These are phyloP conservation scores for Kwoniella sp. DNA, from an alignment of 768 basidiomycete genomes.

Conservation along the genomic window DNA sequence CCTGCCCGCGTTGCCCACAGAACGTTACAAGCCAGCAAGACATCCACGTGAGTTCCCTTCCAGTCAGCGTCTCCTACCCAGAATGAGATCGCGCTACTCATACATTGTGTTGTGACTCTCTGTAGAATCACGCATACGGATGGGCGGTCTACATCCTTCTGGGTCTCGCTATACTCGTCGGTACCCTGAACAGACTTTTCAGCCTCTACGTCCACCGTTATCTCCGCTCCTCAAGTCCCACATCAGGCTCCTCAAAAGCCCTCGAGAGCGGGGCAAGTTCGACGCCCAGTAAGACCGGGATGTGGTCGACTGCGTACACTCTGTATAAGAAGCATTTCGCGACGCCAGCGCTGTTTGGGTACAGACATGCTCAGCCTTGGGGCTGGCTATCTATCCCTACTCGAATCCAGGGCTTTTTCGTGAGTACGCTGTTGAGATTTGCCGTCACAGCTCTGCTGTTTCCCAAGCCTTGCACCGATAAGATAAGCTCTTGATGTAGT, in stretches of 20 bases:
- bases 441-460: too few species aligned
- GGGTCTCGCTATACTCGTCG: slow-evolving; percentile 14
- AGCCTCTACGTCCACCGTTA: slow-evolving; percentile 3
- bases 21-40: not conserved
- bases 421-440: slow-evolving; percentile 19
- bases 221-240: not conserved
- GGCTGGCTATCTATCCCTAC: slow-evolving; percentile 27
- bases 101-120: not conserved
- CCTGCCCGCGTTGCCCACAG: slow-evolving; percentile 1
- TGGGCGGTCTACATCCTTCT: slow-evolving; percentile 31
- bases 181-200: slow-evolving; percentile 19
- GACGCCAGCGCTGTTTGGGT: slow-evolving; percentile 29
- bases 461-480: too few species aligned
- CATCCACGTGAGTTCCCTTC: not conserved
- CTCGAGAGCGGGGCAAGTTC: not conserved
- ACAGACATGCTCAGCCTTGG: slow-evolving; percentile 25
- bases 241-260: not conserved
- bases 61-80: too few species aligned
- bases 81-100: not conserved
- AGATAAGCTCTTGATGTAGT: too few species aligned
- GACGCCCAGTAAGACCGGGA: not conserved
- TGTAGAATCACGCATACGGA: slow-evolving; percentile 33
- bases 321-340: slow-evolving; percentile 19
- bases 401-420: slow-evolving; percentile 27
- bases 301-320: slow-evolving; percentile 9